Evolutionary conservation across 768 basidiomycete species (phyloP), one percentile per base, ranked within the genome.

Genomic region (Collybia sordida): DNA sequence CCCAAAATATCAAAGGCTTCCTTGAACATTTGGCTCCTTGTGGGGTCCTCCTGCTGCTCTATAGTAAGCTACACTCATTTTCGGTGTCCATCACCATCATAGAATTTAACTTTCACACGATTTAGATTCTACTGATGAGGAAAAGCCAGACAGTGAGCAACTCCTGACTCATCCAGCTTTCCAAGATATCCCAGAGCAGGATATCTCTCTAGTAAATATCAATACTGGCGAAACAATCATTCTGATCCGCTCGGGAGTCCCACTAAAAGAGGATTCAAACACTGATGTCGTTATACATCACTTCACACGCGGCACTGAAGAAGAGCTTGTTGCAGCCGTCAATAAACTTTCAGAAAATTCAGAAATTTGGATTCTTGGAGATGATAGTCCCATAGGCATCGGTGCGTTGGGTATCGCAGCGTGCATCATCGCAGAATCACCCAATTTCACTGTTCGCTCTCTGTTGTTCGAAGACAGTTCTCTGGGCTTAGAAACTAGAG

Each of bases 1-100:
- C 50, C 17, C 23, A 31, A 19, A 35, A 37, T 25, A n/a, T 41
- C 15, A 22, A 37, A 45, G 45, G 12, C 17, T 17, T 44, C 25
- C 42, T 51, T 28, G 37, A 46, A 44, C 45, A 45, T 51, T 46
- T 51, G 43, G 50, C 36, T 15, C 50, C 50, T 23, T 37, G 6
- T 31, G 50, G 50, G 15, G 34, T 51, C 15, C 22, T 51, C 24
- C 43, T 51, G 25, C 27, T 45, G n/a, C 34, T 51, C 22, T 15
- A 15, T 4, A 43, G 42, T 27, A 43, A 43, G 41, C 41, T 6
- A 12, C 15, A n/a, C 11, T 42, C 27, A 27, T 11, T 27, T 27
- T 27, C 11, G 27, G 5, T 27, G 11, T 27, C 11, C 5, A 27
- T 11, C 5, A 27, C 6, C 27, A 11, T 27, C 27, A 27, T 27